Evolutionary conservation across 2,329 filamentous ascomycete genomes (phyloP), one percentile per base, ranked within the genome.

Genomic region (Verticillium dahliae): DNA sequence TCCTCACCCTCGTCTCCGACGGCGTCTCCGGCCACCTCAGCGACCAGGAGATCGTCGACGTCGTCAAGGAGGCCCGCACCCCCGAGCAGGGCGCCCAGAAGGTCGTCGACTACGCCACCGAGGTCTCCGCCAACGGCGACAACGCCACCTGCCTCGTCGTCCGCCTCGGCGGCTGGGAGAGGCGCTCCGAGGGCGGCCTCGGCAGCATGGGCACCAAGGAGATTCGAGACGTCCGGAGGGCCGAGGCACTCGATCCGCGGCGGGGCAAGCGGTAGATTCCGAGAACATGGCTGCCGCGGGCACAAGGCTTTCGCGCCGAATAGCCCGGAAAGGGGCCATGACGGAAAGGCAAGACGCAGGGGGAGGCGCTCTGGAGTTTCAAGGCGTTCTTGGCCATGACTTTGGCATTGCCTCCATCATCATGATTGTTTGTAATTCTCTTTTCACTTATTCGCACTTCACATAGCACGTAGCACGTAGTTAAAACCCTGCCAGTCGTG

Each of bases 11-110:
- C 56, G 86, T 96, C 73, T 90, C 87, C 2, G 95, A 99, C 73
- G 95, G 95, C 33, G 87, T 99, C 10, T 94, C 89, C 22, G 94
- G 91, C 6, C 90, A 90, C 15, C 79, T 98, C 27, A 86, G 84
- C 61, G 95, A 99, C 71, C 94, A 98, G 76, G 95, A 99, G 76
- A 92, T 98, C 64, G 93, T 97, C 35, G 95, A 99, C 72, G 87
- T 98, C 37, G 83, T 98, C 69, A 98, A 98, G 75, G 95, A 99
- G 75, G 91, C 92, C 5, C 88, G 83, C 70, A 98, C 94, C 0
- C 95, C 95, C 0, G 94, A 97, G 67, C 86, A 96, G 72, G 95
- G 88, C 3, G 87, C 92, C 1, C 83, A 82, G 62, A 86, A 89
- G 64, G 85, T 99, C 7, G 91, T 97, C 34, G 85, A 86, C 61